Percentiles rank a stretch among this genome's conserved stretches.
Evolutionary conservation across 2,329 filamentous ascomycete species (phyloP).

Genomic region (Penicillium sp.): DNA sequence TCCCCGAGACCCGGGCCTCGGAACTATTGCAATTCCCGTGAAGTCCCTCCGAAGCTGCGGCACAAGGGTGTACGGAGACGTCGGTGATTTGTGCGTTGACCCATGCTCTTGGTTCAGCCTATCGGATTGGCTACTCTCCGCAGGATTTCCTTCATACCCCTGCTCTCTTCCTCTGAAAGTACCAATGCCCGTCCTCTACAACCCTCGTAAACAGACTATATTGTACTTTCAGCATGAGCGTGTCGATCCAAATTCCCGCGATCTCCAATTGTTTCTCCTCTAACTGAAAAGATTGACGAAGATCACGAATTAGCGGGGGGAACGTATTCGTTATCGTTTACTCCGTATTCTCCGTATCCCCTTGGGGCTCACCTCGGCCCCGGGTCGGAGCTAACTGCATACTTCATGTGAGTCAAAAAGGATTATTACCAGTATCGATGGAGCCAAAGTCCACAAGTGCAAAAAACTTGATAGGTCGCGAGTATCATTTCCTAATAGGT

Average conservation of each 20-base stretch:
- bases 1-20: not conserved
- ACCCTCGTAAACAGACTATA: not conserved
- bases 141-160: no score
- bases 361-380: conserved; percentile 1
- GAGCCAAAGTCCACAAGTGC: no score
- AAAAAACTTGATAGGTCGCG: conserved; percentile 11
- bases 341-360: not conserved
- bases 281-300: not conserved
- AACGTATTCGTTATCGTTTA: conserved; percentile 11
- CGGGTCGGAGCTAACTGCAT: not conserved
- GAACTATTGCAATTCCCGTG: not conserved
- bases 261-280: not conserved
- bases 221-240: not conserved
- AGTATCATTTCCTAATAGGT: conserved; percentile 19
- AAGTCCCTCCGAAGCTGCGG: not conserved
- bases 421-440: not conserved
- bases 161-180: not conserved
- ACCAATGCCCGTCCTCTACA: not conserved
- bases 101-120: not conserved
- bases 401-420: conserved; percentile 8
- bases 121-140: not conserved
- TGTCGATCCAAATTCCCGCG: not conserved
- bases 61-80: not conserved
- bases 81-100: not conserved
- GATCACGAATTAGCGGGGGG: not conserved